A percentile compares a stretch with the other conserved stretches of the same genome.
Evolutionary conservation across 2,329 filamentous ascomycete genomes (phyloP).

Genomic region (Fusarium secorum): DNA sequence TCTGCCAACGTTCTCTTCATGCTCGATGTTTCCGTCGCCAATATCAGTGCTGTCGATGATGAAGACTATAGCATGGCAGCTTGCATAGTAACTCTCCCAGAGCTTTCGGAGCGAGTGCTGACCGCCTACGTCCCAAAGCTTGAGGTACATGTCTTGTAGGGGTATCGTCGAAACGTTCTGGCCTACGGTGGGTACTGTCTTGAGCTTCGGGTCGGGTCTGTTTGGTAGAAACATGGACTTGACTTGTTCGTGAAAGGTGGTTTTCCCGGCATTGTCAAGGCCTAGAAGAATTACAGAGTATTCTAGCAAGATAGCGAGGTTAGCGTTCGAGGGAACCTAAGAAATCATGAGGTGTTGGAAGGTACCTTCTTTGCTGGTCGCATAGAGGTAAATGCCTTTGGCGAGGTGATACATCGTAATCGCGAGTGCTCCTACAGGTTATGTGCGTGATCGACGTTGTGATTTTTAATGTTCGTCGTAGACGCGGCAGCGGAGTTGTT

Average conservation of each 20-base stretch:
- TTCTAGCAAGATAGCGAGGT: constrained; percentile 61
- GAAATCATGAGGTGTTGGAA: constrained; percentile 34
- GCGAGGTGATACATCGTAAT: constrained; percentile 88
- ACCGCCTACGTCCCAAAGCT: constrained; percentile 98
- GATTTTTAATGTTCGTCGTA: neutral
- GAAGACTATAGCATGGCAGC: constrained; percentile 96
- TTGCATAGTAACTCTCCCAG: constrained; percentile 95
- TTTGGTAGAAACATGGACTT: constrained; percentile 82
- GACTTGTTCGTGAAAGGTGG: constrained; percentile 95
- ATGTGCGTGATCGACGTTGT: neutral
- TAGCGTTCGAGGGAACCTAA: constrained; percentile 3
- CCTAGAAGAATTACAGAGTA: constrained; percentile 97
- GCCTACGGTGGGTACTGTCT: constrained; percentile 95
- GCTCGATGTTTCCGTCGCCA: constrained; percentile 76
- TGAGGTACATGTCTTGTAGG: constrained; percentile 93
- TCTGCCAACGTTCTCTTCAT: constrained; percentile 62
- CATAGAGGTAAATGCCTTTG: constrained; percentile 93
- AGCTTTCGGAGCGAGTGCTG: constrained; percentile 87
- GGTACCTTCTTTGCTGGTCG: constrained; percentile 93
- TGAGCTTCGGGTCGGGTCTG: constrained; percentile 70
- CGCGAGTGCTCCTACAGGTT: neutral
- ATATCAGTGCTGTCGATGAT: constrained; percentile 96
- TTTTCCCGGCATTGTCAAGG: constrained; percentile 98
- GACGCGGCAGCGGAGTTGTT: constrained; percentile 1
- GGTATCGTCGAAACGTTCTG: constrained; percentile 95